Conservation (phyloP, 441 rosid species). For the Lepidium campestre region DNA sequence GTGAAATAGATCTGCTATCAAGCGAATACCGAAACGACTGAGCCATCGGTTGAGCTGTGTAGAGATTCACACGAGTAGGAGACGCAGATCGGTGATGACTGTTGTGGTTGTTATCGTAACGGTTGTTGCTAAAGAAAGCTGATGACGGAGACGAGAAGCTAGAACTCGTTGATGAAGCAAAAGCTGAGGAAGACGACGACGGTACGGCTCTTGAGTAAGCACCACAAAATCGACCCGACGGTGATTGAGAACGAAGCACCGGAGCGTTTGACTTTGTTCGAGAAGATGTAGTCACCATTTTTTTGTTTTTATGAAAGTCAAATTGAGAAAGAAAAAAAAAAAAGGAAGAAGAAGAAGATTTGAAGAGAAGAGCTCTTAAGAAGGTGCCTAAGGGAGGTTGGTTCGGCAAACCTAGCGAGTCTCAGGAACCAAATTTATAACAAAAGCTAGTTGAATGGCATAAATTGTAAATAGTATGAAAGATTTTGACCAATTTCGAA, state of each 20-base stretch:
- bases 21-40: conserved; percentile 57
- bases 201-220: conserved; percentile 6
- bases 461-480: conserved; percentile 22
- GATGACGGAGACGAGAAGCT: conserved; percentile 52
- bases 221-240: conserved; percentile 39
- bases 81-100: conserved; percentile 47
- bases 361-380: not conserved
- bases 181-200: conserved; percentile 42
- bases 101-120: not conserved
- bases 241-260: conserved; percentile 49
- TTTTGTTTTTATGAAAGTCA: not conserved
- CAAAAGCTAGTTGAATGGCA: conserved; percentile 15
- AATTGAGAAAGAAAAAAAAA: not conserved
- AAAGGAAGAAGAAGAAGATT: not conserved
- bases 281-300: conserved; percentile 42
- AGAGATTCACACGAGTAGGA: conserved; percentile 59
- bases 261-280: conserved; percentile 40
- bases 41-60: conserved; percentile 33
- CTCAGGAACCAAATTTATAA: conserved; percentile 58
- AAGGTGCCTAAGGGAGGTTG: conserved; percentile 35
- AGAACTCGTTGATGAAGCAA: conserved; percentile 69
- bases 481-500: not conserved
- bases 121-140: conserved; percentile 32
- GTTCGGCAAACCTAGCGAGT: conserved; percentile 77
- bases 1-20: conserved; percentile 47